Base-by-base conservation (phyloP, 352 stramenopile species). In the Phytophthora ohioensis region DNA sequence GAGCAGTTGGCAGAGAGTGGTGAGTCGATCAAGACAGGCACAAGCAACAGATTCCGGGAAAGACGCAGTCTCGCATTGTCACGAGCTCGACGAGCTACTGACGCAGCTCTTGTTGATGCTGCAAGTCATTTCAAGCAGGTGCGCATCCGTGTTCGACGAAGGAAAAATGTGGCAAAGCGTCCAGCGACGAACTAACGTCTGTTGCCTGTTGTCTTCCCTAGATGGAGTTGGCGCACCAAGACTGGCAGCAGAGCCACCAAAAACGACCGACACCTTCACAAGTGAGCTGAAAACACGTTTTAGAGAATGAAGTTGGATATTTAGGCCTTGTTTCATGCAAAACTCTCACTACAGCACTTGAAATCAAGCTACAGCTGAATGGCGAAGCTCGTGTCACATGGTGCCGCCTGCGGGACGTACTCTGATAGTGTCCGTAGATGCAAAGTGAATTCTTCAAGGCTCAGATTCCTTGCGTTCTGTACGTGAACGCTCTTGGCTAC, bases 401-500 rank as follows among this genome's bases (percentile, higher is more conserved):
- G 81, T 5, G 75, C 69, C n/a, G 80, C 78, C 51, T 90, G 79
- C 1, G 72, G 64, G 9, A 91, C 67, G 55, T 89, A 91, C 69
- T 82, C 78, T 15, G 60, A 58, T n/a, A 91, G 64, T 11, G 79
- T 89, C 27, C 76, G 70, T 46, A 91, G 41, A 69, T 91, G 82
- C 10, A 82, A 58, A 13, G 69, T 76, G 39, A 91, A 91, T 47
- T 89, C 79, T 27, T 86, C 76, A 12, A 91, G 78, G 13, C 72
- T 63, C 1, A 90, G 45, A 57, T 83, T 79, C 12, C 75, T 64
- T 31, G 76, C 80, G 47, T 88, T 88, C 10, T 79, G 80, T 42
- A 89, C 67, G 17, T 77, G 76, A 5, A 91, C 69, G 71, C 80
- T 89, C 79, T 91, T 91, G 49, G 82, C 62, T 15, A 91, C 63